These are phyloP conservation scores for Venturia aucupariae DNA, from an alignment of 2,329 filamentous ascomycete genomes.

Conservation along the genomic window DNA sequence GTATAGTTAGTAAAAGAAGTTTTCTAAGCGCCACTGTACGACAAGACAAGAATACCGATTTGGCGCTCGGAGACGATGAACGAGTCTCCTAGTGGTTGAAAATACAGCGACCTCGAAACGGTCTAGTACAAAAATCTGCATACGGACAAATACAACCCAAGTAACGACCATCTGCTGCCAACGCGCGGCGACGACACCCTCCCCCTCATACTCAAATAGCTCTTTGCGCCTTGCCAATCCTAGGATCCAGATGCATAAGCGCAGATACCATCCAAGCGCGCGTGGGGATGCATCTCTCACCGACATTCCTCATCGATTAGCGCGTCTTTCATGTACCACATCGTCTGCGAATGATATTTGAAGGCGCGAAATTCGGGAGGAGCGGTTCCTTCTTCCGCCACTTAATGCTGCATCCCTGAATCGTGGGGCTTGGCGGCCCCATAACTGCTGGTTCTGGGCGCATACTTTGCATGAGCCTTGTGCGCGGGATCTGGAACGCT, in stretches of 20 bases:
- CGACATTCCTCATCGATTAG: background rate
- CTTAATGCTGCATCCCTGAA: conserved; percentile 1
- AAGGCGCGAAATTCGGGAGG: background rate
- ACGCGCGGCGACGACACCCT: too few relatives aligned
- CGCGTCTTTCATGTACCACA: background rate
- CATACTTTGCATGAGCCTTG: background rate
- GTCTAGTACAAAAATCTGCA: too few relatives aligned
- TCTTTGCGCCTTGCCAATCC: background rate
- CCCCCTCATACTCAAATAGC: background rate
- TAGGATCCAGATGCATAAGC: background rate
- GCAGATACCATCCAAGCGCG: background rate
- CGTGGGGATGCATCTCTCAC: background rate
- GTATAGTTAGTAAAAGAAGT: too few relatives aligned
- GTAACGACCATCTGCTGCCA: too few relatives aligned
- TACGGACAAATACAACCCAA: too few relatives aligned
- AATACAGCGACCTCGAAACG: too few relatives aligned
- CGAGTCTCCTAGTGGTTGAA: too few relatives aligned
- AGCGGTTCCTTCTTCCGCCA: background rate
- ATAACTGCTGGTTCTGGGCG: background rate
- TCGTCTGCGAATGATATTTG: background rate
- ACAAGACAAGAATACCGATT: too few relatives aligned
- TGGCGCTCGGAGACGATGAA: too few relatives aligned
- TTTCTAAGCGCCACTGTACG: too few relatives aligned
- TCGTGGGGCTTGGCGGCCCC: background rate
- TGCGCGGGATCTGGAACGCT: background rate